phyloP scores from a whole-genome alignment of 202 grass and related monocot genomes.

The Tripidium arundinaceum region DNA sequence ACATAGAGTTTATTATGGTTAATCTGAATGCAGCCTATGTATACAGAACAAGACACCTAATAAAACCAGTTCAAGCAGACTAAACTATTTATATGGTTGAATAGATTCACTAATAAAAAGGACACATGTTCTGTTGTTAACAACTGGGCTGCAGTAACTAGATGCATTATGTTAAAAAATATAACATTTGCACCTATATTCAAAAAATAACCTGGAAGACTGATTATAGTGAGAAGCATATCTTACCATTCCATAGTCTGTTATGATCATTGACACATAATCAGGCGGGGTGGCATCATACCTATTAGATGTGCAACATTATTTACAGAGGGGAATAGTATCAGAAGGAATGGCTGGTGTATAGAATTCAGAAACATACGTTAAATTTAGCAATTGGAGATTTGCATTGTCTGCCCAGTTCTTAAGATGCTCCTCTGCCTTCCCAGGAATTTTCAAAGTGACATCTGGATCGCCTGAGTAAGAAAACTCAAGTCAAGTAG shows the following conservation, averaged over 20 bases:
- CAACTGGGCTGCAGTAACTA: background rate
- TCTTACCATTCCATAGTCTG: conserved; percentile 96
- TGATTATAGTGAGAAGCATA: conserved; percentile 18
- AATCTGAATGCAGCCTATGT: background rate
- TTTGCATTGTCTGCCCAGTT: conserved; percentile 65
- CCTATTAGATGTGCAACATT: conserved; percentile 45
- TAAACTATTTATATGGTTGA: background rate
- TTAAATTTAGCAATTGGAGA: conserved; percentile 89
- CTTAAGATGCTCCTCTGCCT: conserved; percentile 58
- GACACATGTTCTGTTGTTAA: background rate
- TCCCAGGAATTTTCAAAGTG: conserved; percentile 65
- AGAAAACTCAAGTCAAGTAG: conserved; percentile 16
- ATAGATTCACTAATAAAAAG: conserved; percentile 10
- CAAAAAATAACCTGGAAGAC: background rate
- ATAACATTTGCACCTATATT: background rate
- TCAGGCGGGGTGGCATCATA: conserved; percentile 89
- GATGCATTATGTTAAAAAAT: background rate
- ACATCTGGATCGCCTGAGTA: conserved; percentile 77
- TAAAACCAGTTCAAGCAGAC: background rate
- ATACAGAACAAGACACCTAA: background rate
- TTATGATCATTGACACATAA: conserved; percentile 89
- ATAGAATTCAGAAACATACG: conserved; percentile 46
- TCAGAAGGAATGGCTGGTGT: conserved; percentile 6
- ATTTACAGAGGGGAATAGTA: conserved; percentile 22
- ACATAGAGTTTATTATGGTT: background rate